Evolutionary conservation across 345 rosid species (phyloP).

Genomic region (Euphorbia tirucalli): DNA sequence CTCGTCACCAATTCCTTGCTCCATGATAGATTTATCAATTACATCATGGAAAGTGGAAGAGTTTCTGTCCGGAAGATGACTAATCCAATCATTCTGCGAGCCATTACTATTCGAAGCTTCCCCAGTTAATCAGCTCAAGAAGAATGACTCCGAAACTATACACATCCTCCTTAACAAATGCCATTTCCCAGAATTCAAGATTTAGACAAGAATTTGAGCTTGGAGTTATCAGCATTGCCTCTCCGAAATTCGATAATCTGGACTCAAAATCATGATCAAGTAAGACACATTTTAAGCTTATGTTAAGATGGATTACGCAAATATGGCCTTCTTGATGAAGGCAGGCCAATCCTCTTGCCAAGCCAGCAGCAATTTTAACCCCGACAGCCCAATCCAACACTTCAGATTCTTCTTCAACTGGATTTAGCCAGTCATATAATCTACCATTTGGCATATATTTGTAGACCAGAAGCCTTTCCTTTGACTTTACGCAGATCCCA

Average conservation of each 20-base stretch:
- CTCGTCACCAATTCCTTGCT: constrained; percentile 20
- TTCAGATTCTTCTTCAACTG: background rate
- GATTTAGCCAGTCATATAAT: constrained; percentile 23
- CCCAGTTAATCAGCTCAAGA: constrained; percentile 31
- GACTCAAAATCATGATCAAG: constrained; percentile 28
- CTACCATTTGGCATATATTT: constrained; percentile 25
- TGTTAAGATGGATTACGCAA: constrained; percentile 24
- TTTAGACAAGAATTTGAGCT: constrained; percentile 21
- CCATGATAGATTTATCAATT: constrained; percentile 16
- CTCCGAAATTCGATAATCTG: constrained; percentile 28
- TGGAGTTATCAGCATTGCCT: constrained; percentile 28
- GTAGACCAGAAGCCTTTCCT: constrained; percentile 31
- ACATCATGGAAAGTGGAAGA: background rate
- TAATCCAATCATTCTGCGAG: constrained; percentile 11
- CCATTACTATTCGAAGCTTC: constrained; percentile 15
- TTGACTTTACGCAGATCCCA: constrained; percentile 25
- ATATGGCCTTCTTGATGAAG: constrained; percentile 29
- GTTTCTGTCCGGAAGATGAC: background rate
- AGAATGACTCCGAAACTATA: constrained; percentile 29
- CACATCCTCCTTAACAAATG: constrained; percentile 32
- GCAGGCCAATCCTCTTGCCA: constrained; percentile 41
- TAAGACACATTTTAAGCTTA: constrained; percentile 33
- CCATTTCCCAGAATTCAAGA: constrained; percentile 26
- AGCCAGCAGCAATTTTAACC: constrained; percentile 21
- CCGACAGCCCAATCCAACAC: constrained; percentile 28